Evolutionary conservation across 371 early-diverging fungal species (phyloP), one percentile per base, ranked within the genome.

Genomic region (Umbelopsis sp.): DNA sequence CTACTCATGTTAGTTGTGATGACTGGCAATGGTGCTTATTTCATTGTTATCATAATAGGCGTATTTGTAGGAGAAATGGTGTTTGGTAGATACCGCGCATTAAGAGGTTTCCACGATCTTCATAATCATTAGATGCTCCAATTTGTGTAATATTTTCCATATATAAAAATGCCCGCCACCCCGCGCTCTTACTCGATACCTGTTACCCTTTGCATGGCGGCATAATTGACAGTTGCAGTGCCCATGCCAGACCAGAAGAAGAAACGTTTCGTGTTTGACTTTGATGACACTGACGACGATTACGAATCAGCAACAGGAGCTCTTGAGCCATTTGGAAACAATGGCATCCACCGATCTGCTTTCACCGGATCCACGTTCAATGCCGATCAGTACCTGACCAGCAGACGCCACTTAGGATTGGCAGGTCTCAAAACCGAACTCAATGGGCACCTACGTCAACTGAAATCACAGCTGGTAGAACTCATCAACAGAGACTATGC

Each of bases 401-500:
- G 84, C 37, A 79, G 89, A 64, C 84, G 91, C 35, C 90, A 91
- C 70, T 76, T 93, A 50, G 86, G 89, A 14, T 70, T 91, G 4
- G 91, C 91, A 44, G 75, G 84, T 35, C 80, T 93, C 67, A 91
- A 91, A 71, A 76, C 76, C 11, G 92, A 92, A 71, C 78, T 92
- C 32, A 87, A 83, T 50, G 50, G 76, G 0, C 89, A 89, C 70
- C 76, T 90, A 70, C 81, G 78, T 50, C 78, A 82, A 20, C 74
- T 93, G 37, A 92, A 92, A 73, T 78, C 80, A 16, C 93, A 92
- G 64, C 86, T 94, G 32, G 87, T 93, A 16, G 95, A 93, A 57
- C 84, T 93, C 53, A 92, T 93, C 74, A 92, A 93, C 73, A 77
- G 84, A 65, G 93, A 93, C 70, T 94, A 92, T 73, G 90, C 91